Evolutionary conservation across 805 yeast genomes (phyloP), one percentile per base, ranked within the genome.

Genomic region (Starmerella kuoi): DNA sequence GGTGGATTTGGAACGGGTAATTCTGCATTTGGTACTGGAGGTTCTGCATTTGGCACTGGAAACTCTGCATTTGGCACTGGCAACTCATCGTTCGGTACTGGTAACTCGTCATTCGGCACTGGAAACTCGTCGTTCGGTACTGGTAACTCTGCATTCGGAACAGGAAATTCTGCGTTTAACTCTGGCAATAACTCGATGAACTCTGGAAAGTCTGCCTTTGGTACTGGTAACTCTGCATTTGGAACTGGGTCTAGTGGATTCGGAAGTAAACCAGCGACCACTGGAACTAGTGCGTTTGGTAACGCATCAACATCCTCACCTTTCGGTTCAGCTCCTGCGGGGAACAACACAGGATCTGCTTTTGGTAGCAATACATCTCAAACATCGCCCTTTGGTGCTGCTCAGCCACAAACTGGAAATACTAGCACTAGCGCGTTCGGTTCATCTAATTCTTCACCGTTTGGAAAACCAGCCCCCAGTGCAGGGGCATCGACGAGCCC

Each of bases 181-280:
- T 25, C 58, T 14, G 50, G 50, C 7, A 37, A 28, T 31, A 14
- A 34, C 7, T 41, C 50, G 11, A 48, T 48, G 32, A 54, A 54
- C n/a, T 20, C 54, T 4, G 54, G 54, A 5, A 48, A 46, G 39
- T 28, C 48, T 5, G 44, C 54, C 4, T 50, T 56, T 19, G 53
- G 56, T 5, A 40, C 55, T 2, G 50, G 52, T 17, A 49, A 45
- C 31, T 46, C 55, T 2, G 54, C 61, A 2, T 52, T 56, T 37
- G 59, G 61, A 25, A 31, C 59, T 8, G 53, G 53, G 5, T 44
- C 40, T 37, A 28, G 48, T 2, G 48, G 53, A 7, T 50, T 50
- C 22, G 54, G 53, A 4, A 31, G 51, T 14, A 45, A 49, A 4
- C 38, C 17, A 33, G 9, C 47, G 1, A 51, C 52, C 12, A 25